Evolutionary conservation across 306 rosid species (phyloP).

Genomic region (Sicyos edulis): DNA sequence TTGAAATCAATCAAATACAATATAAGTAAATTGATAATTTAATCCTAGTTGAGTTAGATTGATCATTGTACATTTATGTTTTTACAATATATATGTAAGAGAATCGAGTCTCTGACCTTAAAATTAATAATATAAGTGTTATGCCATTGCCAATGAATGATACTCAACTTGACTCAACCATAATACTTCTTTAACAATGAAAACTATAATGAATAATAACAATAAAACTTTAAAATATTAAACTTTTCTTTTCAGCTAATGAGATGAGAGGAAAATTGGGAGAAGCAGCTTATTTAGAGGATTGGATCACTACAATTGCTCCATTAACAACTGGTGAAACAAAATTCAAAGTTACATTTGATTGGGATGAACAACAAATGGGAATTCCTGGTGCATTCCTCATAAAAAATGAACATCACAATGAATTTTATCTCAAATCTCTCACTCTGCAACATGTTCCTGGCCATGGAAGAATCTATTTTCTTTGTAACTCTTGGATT

Average conservation of each 20-base stretch:
- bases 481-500: conserved; percentile 67
- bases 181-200: no score
- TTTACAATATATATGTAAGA: no score
- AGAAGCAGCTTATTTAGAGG: conserved; percentile 47
- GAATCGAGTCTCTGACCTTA: no score
- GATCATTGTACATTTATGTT: no score
- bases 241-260: conserved; percentile 28
- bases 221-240: no score
- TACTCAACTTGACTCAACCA: no score
- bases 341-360: conserved; percentile 41
- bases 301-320: conserved; percentile 33
- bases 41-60: no score
- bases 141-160: no score
- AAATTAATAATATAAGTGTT: no score
- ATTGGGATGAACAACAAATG: conserved; percentile 35
- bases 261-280: conserved; percentile 52
- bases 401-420: conserved; percentile 37
- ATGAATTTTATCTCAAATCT: conserved; percentile 51
- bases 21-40: no score
- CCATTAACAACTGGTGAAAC: conserved; percentile 38
- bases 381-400: conserved; percentile 60
- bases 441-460: conserved; percentile 56
- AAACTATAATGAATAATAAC: no score
- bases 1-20: no score
- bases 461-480: conserved; percentile 31